These are phyloP conservation scores for Catharanthus roseus DNA, from an alignment of 257 asterid species.

Conservation along the genomic window DNA sequence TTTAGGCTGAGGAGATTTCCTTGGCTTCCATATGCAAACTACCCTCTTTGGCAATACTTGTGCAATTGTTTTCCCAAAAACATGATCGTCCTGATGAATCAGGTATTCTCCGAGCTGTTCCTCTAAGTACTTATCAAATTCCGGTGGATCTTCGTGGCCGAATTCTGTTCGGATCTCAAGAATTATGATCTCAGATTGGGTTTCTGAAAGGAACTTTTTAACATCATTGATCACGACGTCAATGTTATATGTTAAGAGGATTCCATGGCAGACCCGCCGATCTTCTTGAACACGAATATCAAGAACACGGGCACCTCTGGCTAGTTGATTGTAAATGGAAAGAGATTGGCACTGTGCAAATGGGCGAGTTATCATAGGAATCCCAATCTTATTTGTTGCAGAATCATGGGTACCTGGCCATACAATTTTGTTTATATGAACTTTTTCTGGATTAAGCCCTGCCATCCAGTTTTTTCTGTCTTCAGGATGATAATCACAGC, in stretches of 20 bases:
- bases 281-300: conserved; percentile 81
- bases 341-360: conserved; percentile 76
- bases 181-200: conserved; percentile 62
- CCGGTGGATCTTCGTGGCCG: conserved; percentile 87
- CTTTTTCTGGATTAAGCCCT: conserved; percentile 37
- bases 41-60: conserved; percentile 68
- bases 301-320: conserved; percentile 55
- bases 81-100: conserved; percentile 62
- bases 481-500: conserved; percentile 52
- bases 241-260: conserved; percentile 48
- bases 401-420: conserved; percentile 99
- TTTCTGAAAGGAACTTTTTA: conserved; percentile 56
- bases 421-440: conserved; percentile 55
- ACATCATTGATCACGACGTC: conserved; percentile 60
- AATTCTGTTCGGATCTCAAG: conserved; percentile 81
- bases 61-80: conserved; percentile 51
- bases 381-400: conserved; percentile 77
- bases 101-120: conserved; percentile 61
- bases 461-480: conserved; percentile 80
- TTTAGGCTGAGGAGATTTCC: conserved; percentile 54
- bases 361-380: conserved; percentile 64
- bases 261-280: conserved; percentile 73
- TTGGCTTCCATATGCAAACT: conserved; percentile 89
- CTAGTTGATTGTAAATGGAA: conserved; percentile 68
- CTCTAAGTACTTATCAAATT: conserved; percentile 52